Conservation (phyloP, 2,329 filamentous ascomycete genomes). For the Pseudohalonectria lignicola region DNA sequence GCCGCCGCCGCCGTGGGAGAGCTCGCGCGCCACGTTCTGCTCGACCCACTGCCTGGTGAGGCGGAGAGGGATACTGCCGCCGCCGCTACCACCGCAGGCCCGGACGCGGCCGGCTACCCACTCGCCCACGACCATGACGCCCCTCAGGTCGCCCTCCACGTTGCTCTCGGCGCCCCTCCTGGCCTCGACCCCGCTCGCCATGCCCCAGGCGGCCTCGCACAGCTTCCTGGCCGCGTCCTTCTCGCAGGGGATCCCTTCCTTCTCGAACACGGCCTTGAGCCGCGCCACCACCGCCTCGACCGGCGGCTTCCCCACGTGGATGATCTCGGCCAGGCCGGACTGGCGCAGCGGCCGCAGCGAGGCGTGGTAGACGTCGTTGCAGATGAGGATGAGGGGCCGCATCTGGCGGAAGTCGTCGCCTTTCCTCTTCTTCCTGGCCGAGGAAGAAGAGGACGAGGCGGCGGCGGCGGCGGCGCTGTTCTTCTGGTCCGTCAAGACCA, state of each 20-base stretch:
- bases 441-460: constrained; percentile 15
- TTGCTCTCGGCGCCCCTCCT: constrained; percentile 56
- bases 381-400: constrained; percentile 84
- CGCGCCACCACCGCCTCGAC: constrained; percentile 76
- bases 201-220: constrained; percentile 75
- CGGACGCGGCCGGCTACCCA: constrained; percentile 70
- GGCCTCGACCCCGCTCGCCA: constrained; percentile 59
- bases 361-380: constrained; percentile 93
- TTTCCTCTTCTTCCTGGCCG: constrained; percentile 46
- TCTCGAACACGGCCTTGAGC: constrained; percentile 75
- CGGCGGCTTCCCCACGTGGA: constrained; percentile 82
- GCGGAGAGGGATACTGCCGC: constrained; percentile 24
- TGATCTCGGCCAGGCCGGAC: constrained; percentile 73
- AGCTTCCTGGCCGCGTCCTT: constrained; percentile 78
- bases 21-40: constrained; percentile 54
- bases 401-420: constrained; percentile 80
- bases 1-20: constrained; percentile 60
- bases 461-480: constrained; percentile 38
- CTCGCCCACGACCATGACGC: constrained; percentile 77
- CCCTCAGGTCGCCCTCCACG: constrained; percentile 65
- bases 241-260: constrained; percentile 81
- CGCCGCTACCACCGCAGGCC: constrained; percentile 27
- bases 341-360: constrained; percentile 80
- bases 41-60: constrained; percentile 72
- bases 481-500: constrained; percentile 77